A percentile compares a stretch with the other conserved stretches of the same genome.
phyloP scores from a whole-genome alignment of 139 green algal genomes.

The Pseudopediastrum boryanum region DNA sequence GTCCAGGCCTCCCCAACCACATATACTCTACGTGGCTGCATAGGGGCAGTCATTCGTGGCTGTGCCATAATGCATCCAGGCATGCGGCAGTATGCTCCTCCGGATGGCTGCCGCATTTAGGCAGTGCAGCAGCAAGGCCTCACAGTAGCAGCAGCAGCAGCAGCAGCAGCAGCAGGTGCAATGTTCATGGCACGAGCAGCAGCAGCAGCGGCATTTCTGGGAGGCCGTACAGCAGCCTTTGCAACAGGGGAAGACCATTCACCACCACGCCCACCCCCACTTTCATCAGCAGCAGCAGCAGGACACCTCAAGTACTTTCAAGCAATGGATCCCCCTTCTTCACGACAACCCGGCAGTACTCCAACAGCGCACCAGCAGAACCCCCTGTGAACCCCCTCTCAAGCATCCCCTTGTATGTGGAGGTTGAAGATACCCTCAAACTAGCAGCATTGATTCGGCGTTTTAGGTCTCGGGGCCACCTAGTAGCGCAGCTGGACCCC shows the following conservation, averaged over 20 bases:
- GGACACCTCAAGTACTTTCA: no score
- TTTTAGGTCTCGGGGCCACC: conserved; percentile 59
- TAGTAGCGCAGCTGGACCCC: conserved; percentile 61
- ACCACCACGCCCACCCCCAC: background rate
- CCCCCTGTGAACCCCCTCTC: no score
- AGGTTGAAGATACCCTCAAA: conserved; percentile 46
- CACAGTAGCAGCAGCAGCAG: conserved; percentile 7
- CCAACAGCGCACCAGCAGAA: background rate
- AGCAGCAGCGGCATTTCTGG: background rate
- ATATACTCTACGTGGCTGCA: no score
- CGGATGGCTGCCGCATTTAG: background rate
- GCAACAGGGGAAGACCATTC: background rate
- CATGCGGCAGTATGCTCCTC: background rate
- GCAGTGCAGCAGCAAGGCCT: background rate
- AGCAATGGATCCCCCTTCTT: no score
- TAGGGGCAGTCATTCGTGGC: no score
- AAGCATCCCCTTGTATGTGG: no score
- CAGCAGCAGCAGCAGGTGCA: background rate
- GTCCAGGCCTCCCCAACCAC: no score
- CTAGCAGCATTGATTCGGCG: conserved; percentile 39
- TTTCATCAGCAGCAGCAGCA: conserved; percentile 1
- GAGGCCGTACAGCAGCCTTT: background rate
- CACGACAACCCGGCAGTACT: no score
- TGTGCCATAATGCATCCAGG: no score
- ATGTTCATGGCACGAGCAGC: background rate